These are phyloP conservation scores for Talaromyces sp. DNA, from an alignment of 2,329 filamentous ascomycete genomes.

Conservation along the genomic window DNA sequence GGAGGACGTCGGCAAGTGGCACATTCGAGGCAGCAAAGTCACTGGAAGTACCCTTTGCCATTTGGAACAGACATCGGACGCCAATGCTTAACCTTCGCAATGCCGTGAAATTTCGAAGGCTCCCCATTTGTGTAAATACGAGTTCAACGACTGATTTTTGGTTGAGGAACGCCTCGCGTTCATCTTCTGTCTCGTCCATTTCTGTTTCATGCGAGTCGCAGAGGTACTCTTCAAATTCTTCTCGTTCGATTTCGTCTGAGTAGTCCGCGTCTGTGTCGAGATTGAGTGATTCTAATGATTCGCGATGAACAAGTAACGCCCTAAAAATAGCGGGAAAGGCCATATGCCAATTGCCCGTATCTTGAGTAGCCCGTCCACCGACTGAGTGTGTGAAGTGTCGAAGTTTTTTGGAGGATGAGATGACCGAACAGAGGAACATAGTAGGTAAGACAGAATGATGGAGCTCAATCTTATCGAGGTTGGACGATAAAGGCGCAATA, in stretches of 20 bases:
- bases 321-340: conserved; percentile 16
- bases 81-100: conserved; percentile 13
- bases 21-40: neutral
- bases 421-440: conserved; percentile 18
- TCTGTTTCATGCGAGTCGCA: neutral
- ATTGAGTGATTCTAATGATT: conserved; percentile 16
- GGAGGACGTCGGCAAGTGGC: conserved; percentile 10
- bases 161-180: conserved; percentile 12
- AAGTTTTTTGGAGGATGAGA: conserved; percentile 13
- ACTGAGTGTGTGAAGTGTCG: conserved; percentile 17
- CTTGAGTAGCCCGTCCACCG: conserved; percentile 14
- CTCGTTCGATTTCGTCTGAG: conserved; percentile 9
- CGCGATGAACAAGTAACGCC: conserved; percentile 16
- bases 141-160: conserved; percentile 17
- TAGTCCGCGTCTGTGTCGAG: conserved; percentile 18
- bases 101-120: conserved; percentile 13
- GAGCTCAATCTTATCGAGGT: conserved; percentile 13
- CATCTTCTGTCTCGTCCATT: conserved; percentile 6
- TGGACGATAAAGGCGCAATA: conserved; percentile 15
- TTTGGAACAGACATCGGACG: conserved; percentile 15
- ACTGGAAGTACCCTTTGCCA: conserved; percentile 12
- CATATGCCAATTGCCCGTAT: conserved; percentile 17
- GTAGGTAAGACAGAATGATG: conserved; percentile 17
- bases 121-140: conserved; percentile 12
- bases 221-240: conserved; percentile 18